phyloP scores from a whole-genome alignment of 805 yeast genomes.

The Yamadazyma philogaea region DNA sequence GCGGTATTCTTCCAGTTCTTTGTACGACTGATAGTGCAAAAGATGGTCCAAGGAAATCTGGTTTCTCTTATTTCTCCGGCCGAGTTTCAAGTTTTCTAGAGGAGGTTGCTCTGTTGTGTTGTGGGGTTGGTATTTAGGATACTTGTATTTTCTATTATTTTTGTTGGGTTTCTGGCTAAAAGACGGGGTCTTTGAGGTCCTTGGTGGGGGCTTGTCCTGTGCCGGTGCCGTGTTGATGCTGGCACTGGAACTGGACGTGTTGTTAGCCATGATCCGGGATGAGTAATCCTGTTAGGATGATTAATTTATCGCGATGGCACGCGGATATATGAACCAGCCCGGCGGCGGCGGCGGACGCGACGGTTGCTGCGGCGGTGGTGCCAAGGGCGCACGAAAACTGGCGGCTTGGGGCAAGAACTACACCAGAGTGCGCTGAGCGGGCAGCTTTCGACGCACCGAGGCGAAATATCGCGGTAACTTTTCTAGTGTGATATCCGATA shows the following conservation, averaged over 20 bases:
- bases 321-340: too few species aligned
- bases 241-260: background rate
- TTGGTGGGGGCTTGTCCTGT: background rate
- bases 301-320: background rate
- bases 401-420: too few species aligned
- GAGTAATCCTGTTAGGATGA: background rate
- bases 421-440: too few species aligned
- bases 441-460: too few species aligned
- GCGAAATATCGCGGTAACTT: background rate
- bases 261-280: background rate
- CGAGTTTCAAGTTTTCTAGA: slow-evolving; percentile 1
- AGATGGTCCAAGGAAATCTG: slow-evolving; percentile 51
- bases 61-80: slow-evolving; percentile 6
- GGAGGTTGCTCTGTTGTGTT: background rate
- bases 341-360: too few species aligned
- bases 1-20: slow-evolving; percentile 37
- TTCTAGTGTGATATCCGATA: too few species aligned
- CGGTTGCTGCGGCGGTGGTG: too few species aligned
- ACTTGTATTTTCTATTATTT: background rate
- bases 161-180: background rate
- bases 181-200: background rate
- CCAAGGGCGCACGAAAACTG: too few species aligned
- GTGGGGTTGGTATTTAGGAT: background rate
- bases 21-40: slow-evolving; percentile 50
- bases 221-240: background rate